Conservation (phyloP, 2,329 filamentous ascomycete species). For the Xylariaceae sp. region DNA sequence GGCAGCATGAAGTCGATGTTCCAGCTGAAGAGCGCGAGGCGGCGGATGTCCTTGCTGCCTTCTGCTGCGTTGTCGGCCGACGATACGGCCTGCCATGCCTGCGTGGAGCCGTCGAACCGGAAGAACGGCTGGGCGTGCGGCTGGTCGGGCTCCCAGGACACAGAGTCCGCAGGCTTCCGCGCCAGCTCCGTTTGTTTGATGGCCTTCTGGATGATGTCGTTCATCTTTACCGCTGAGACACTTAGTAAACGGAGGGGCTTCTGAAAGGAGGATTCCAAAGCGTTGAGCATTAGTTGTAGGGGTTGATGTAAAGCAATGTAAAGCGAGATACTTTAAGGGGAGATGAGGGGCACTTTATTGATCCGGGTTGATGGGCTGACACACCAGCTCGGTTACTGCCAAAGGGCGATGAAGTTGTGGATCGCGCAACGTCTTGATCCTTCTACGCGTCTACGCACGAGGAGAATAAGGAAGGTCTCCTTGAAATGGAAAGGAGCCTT, state of each 20-base stretch:
- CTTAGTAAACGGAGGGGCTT: neutral
- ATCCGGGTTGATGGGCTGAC: too few relatives aligned
- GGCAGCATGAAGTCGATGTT: constrained; percentile 45
- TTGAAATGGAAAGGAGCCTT: too few relatives aligned
- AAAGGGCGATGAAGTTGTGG: too few relatives aligned
- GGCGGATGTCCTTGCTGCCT: constrained; percentile 19
- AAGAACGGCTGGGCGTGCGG: constrained; percentile 37
- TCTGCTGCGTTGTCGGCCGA: neutral
- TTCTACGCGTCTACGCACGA: too few relatives aligned
- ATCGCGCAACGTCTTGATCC: too few relatives aligned
- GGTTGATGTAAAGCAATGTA: too few relatives aligned
- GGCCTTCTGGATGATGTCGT: constrained; percentile 31
- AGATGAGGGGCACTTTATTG: too few relatives aligned
- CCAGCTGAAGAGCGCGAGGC: constrained; percentile 39
- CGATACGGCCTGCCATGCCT: constrained; percentile 28
- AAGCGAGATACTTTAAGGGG: too few relatives aligned
- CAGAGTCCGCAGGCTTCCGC: constrained; percentile 18
- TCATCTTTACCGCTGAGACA: constrained; percentile 31
- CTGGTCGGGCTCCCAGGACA: constrained; percentile 36
- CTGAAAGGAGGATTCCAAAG: neutral
- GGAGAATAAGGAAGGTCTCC: too few relatives aligned
- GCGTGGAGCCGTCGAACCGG: constrained; percentile 25
- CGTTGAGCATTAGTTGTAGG: neutral
- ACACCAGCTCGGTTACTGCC: too few relatives aligned
- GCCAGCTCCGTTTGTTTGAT: constrained; percentile 25